phyloP scores from a whole-genome alignment of 2,329 filamentous ascomycete genomes.

The Aspergillus novoparasiticus region DNA sequence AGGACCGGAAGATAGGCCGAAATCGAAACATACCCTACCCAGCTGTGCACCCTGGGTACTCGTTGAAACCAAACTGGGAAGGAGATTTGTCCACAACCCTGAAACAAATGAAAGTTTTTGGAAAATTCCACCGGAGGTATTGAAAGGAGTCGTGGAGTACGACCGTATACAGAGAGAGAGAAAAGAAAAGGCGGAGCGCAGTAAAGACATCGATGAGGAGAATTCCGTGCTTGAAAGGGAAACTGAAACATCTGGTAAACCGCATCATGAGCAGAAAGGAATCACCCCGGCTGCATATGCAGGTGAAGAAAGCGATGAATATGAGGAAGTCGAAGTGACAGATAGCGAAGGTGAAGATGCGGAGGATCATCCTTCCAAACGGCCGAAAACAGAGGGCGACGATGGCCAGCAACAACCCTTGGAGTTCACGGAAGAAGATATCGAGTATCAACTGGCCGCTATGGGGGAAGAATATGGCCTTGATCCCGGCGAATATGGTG shows the following conservation, averaged over 20 bases:
- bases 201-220: conserved; percentile 28
- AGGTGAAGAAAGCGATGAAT: conserved; percentile 66
- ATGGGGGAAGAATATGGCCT: conserved; percentile 86
- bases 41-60: conserved; percentile 84
- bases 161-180: conserved; percentile 71
- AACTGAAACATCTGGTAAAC: conserved; percentile 11
- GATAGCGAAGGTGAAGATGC: conserved; percentile 56
- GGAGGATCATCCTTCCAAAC: conserved; percentile 56
- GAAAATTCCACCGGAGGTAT: conserved; percentile 87
- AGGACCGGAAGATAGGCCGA: conserved; percentile 78
- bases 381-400: conserved; percentile 56
- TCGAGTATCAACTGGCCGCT: conserved; percentile 84
- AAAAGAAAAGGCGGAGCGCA: conserved; percentile 57
- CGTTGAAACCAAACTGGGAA: conserved; percentile 87
- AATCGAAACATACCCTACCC: conserved; percentile 76
- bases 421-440: conserved; percentile 92
- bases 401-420: conserved; percentile 53
- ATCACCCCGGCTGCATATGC: conserved; percentile 34
- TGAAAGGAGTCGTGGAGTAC: conserved; percentile 71
- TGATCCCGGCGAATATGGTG: conserved; percentile 75
- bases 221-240: conserved; percentile 21
- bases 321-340: conserved; percentile 76
- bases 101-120: conserved; percentile 88
- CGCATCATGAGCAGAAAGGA: conserved; percentile 19
- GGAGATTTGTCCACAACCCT: conserved; percentile 88